Evolutionary conservation across 495 filamentous ascomycete genomes (phyloP), one percentile per base, ranked within the genome.

Genomic region (Penicillium bovifimosum): DNA sequence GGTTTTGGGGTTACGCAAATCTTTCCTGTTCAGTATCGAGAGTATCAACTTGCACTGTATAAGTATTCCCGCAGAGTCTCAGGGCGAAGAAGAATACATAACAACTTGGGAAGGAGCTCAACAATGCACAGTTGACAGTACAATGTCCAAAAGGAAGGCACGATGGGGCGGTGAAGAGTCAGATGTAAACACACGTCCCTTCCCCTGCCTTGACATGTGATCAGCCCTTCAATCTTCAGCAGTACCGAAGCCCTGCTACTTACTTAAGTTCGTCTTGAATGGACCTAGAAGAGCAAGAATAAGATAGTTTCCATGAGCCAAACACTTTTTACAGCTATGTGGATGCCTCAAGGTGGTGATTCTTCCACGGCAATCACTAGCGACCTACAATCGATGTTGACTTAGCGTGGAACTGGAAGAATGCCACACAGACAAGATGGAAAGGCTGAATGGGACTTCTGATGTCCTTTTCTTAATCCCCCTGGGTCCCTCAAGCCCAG

Each of bases 381-480:
- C 56, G 33, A 69, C 71, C 29, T 79, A 76, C 75, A 67, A 79
- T 54, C 67, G 57, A 32, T 71, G 71, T 52, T 67, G 76, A 17
- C 59, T 77, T 47, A 53, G 54, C n/a, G 76, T 76, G 49, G 77
- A 80, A 58, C 58, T 74, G 9, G 53, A 40, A 13, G 77, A 80
- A 53, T 60, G 56, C 24, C 63, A 75, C 76, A 52, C 58, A 53
- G 0, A 73, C 64, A 14, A 48, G 39, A 9, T 60, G 60, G 35
- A 67, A 54, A 74, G 69, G 59, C 58, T 80, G 32, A 79, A 75
- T 63, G 77, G 79, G 59, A 66, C 68, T n/a, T 71, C 76, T 2
- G 77, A 79, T 47, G 73, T 80, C n/a, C 70, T 77, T 47, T 80
- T 79, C 55, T 67, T 68, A 24, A 64, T 74, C 20, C 76, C 62